These are phyloP conservation scores for Colletotrichum sp. DNA, from an alignment of 2,329 filamentous ascomycete species.

Conservation along the genomic window DNA sequence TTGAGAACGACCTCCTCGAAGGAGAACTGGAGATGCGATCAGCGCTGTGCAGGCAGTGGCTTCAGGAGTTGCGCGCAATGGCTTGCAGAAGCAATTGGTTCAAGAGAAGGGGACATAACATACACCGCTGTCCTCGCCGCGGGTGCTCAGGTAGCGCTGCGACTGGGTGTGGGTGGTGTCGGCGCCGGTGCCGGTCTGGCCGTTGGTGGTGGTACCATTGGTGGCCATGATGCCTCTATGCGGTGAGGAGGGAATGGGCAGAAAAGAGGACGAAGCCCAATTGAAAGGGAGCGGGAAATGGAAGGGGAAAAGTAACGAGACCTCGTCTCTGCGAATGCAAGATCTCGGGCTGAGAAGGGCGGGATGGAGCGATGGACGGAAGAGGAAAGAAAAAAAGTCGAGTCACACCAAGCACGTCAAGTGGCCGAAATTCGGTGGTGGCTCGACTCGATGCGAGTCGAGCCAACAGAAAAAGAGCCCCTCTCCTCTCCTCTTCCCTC, in stretches of 20 bases:
- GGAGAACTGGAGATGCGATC: slow-evolving; percentile 64
- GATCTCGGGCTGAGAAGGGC: background rate
- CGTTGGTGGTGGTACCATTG: slow-evolving; percentile 41
- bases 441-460: background rate
- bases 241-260: background rate
- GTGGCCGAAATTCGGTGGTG: slow-evolving; percentile 17
- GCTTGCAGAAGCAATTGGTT: background rate
- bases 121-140: slow-evolving; percentile 56
- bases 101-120: slow-evolving; percentile 17
- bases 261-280: background rate
- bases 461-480: background rate
- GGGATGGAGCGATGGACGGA: slow-evolving; percentile 1
- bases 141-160: slow-evolving; percentile 56
- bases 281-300: background rate
- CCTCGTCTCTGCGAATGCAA: background rate
- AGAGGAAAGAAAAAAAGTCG: slow-evolving; percentile 1
- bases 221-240: slow-evolving; percentile 41
- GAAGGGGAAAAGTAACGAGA: background rate
- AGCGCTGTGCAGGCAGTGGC: background rate
- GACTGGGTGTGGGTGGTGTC: slow-evolving; percentile 45
- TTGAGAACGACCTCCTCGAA: slow-evolving; percentile 93
- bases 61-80: background rate
- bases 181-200: slow-evolving; percentile 17
- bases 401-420: slow-evolving; percentile 19
- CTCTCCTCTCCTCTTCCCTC: background rate